Evolutionary conservation across 352 stramenopile genomes (phyloP).

Genomic region (Phytophthora chlamydospora): DNA sequence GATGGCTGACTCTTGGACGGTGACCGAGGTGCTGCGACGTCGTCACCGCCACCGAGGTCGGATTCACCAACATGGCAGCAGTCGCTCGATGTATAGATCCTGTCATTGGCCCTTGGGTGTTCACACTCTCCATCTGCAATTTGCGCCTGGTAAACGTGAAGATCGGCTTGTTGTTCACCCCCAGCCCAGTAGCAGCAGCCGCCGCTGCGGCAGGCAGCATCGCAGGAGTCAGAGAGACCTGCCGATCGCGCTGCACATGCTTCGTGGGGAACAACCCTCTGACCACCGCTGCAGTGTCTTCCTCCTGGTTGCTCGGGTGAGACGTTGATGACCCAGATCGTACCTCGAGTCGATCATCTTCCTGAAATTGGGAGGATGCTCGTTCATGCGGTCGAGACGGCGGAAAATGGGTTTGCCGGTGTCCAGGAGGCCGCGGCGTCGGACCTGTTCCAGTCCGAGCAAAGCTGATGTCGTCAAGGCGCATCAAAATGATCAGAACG

Average conservation of each 20-base stretch:
- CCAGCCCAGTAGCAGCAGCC: conserved; percentile 20
- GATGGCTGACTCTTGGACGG: conserved; percentile 37
- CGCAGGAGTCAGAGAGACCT: conserved; percentile 30
- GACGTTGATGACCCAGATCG: conserved; percentile 2
- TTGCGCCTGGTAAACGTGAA: conserved; percentile 37
- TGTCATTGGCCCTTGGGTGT: not conserved
- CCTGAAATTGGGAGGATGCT: not conserved
- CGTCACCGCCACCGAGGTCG: conserved; percentile 2
- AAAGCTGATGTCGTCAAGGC: conserved; percentile 8
- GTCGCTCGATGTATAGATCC: not conserved
- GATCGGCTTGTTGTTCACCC: conserved; percentile 30
- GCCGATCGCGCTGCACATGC: conserved; percentile 30
- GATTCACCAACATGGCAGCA: conserved; percentile 2
- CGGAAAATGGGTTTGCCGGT: conserved; percentile 5
- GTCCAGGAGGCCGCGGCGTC: conserved; percentile 18
- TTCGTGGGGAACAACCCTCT: conserved; percentile 34
- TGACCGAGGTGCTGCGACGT: conserved; percentile 31
- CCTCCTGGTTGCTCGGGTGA: conserved; percentile 14
- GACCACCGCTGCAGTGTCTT: conserved; percentile 19
- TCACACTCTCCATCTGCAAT: conserved; percentile 27
- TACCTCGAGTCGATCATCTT: conserved; percentile 21
- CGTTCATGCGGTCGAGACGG: conserved; percentile 3
- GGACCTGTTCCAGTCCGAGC: conserved; percentile 29
- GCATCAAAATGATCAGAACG: not conserved
- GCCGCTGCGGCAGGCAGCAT: conserved; percentile 28